Conservation (phyloP, 176 grass and related monocot species). For the Typha latifolia region DNA sequence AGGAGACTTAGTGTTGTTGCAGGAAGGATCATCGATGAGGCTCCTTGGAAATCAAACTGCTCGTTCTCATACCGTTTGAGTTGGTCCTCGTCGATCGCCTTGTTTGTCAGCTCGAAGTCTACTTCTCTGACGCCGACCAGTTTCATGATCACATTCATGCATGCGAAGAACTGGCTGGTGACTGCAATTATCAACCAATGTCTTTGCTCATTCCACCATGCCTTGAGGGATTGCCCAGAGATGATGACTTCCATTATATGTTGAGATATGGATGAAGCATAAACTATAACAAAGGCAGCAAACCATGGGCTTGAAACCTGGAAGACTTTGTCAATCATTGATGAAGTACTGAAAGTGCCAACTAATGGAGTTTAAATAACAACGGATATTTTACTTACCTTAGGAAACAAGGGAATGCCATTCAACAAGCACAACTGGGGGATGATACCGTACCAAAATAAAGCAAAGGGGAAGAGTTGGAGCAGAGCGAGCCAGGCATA, state of each 20-base stretch:
- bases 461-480: conserved; percentile 26
- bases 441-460: conserved; percentile 39
- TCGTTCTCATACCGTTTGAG: conserved; percentile 27
- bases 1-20: conserved; percentile 47
- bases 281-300: conserved; percentile 17
- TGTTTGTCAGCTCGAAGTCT: conserved; percentile 44
- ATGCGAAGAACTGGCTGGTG: conserved; percentile 40
- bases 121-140: conserved; percentile 8
- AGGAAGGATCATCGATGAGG: conserved; percentile 42
- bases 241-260: conserved; percentile 35
- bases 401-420: conserved; percentile 24
- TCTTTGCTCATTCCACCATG: conserved; percentile 50
- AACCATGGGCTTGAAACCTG: conserved; percentile 16
- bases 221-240: not conserved
- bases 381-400: conserved; percentile 6
- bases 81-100: conserved; percentile 20
- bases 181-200: conserved; percentile 43
- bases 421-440: conserved; percentile 44
- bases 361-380: not conserved
- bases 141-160: conserved; percentile 17
- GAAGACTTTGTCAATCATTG: not conserved
- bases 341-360: not conserved
- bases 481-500: conserved; percentile 31
- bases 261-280: conserved; percentile 24
- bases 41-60: conserved; percentile 43